Percentiles rank a stretch among this genome's conserved stretches.
These are phyloP conservation scores for Termitomyces sp. DNA, from an alignment of 768 basidiomycete species.

Conservation along the genomic window DNA sequence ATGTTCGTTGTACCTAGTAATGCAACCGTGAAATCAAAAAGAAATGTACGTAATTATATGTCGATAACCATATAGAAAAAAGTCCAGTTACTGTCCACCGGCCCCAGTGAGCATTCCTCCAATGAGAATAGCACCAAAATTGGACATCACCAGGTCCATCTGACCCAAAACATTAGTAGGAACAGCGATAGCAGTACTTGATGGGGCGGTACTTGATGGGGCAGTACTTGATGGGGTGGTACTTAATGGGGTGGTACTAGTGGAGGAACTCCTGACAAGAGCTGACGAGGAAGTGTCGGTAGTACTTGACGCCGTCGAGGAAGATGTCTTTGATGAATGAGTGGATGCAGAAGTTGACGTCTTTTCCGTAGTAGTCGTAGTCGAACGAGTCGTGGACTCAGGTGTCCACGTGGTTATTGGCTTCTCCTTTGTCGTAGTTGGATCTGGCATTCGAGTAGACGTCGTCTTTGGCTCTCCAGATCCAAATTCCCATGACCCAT, in stretches of 20 bases:
- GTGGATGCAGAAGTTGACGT: conserved; percentile 9
- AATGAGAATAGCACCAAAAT: conserved; percentile 10
- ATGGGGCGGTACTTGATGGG: conserved; percentile 7
- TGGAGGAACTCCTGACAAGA: background rate
- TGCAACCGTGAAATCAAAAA: background rate
- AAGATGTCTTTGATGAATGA: conserved; percentile 3
- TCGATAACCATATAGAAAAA: background rate
- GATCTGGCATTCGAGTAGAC: conserved; percentile 11
- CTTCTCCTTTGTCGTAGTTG: conserved; percentile 17
- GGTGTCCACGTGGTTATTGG: conserved; percentile 12
- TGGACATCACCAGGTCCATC: conserved; percentile 7
- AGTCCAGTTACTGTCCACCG: conserved; percentile 1
- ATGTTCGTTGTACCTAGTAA: background rate
- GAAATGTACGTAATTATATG: background rate
- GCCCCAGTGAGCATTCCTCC: conserved; percentile 9
- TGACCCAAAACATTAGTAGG: conserved; percentile 14
- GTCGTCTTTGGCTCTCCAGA: conserved; percentile 13
- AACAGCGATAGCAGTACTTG: conserved; percentile 1
- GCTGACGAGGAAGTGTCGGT: conserved; percentile 1
- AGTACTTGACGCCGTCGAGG: conserved; percentile 2
- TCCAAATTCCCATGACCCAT: conserved; percentile 39
- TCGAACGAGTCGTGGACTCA: conserved; percentile 6
- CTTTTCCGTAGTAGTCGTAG: conserved; percentile 10
- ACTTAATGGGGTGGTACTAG: conserved; percentile 6
- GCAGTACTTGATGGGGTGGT: conserved; percentile 8